A percentile compares a stretch with the other conserved stretches of the same genome.
phyloP scores from a whole-genome alignment of 2,329 filamentous ascomycete genomes.

The Incumbomyces lentus region DNA sequence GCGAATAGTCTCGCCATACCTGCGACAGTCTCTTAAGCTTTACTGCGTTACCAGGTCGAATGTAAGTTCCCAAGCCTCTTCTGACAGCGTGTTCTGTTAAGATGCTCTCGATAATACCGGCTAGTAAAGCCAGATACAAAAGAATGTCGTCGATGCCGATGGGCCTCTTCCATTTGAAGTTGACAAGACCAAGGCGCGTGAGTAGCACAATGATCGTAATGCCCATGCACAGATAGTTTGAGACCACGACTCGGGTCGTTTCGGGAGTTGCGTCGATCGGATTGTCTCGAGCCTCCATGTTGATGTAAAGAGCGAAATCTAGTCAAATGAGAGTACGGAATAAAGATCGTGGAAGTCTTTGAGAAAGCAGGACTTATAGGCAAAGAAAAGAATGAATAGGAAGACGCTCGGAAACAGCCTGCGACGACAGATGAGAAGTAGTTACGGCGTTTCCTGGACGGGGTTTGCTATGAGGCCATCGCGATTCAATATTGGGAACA shows the following conservation, averaged over 20 bases:
- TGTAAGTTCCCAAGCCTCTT: constrained; percentile 5
- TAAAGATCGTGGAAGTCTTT: not conserved
- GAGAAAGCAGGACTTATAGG: not conserved
- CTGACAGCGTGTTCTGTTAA: constrained; percentile 6
- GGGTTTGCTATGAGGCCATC: not conserved
- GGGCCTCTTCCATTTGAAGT: constrained; percentile 2
- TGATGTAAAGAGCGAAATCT: not conserved
- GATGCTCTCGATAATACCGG: not conserved
- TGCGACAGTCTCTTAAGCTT: constrained; percentile 1
- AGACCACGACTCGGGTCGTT: constrained; percentile 4
- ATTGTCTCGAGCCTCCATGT: not conserved
- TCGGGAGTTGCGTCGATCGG: constrained; percentile 4
- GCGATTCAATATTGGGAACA: not conserved
- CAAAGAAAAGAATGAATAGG: not conserved
- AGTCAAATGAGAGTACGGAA: not conserved
- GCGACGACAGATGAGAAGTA: not conserved
- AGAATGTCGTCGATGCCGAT: constrained; percentile 3
- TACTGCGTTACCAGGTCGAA: constrained; percentile 1
- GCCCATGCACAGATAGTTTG: constrained; percentile 4
- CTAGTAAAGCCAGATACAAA: not conserved
- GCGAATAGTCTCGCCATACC: not conserved
- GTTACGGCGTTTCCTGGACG: not conserved
- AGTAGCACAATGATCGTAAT: constrained; percentile 1
- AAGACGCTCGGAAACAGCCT: not conserved
- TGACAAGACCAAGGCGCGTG: not conserved